These are phyloP conservation scores for Suillus clintonianus DNA, from an alignment of 768 basidiomycete species.

Conservation along the genomic window DNA sequence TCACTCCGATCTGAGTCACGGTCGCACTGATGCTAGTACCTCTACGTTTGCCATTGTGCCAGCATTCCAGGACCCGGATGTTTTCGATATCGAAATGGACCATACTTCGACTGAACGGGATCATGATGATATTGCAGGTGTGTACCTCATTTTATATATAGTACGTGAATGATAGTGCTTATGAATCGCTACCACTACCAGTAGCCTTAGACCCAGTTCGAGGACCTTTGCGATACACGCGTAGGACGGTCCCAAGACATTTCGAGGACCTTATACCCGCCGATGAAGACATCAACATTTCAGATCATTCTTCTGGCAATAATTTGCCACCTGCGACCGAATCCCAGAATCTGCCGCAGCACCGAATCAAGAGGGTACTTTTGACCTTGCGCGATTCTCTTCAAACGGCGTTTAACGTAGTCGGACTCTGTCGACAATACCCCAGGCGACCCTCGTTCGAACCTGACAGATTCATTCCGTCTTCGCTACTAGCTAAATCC, in stretches of 20 bases:
- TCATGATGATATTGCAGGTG: not conserved
- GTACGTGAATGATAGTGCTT: no score
- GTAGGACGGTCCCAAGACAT: not conserved
- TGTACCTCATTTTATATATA: no score
- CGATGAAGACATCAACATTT: not conserved
- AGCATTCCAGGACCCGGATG: not conserved
- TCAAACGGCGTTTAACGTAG: not conserved
- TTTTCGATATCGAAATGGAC: not conserved
- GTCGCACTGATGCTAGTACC: no score
- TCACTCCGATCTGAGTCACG: no score
- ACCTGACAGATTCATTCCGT: not conserved
- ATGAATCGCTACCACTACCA: fast-evolving
- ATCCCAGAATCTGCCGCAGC: not conserved
- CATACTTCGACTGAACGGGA: not conserved
- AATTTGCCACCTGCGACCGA: fast-evolving
- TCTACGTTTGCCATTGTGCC: not conserved
- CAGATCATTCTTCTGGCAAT: not conserved
- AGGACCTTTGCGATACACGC: not conserved
- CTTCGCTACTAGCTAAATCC: not conserved
- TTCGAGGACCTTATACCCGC: not conserved
- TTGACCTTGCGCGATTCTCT: not conserved
- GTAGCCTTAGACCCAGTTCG: not conserved
- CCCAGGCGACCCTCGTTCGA: not conserved
- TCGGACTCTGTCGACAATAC: not conserved
- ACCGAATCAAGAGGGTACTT: not conserved